phyloP scores from a whole-genome alignment of 345 rosid species.

The Isatis tinctoria region DNA sequence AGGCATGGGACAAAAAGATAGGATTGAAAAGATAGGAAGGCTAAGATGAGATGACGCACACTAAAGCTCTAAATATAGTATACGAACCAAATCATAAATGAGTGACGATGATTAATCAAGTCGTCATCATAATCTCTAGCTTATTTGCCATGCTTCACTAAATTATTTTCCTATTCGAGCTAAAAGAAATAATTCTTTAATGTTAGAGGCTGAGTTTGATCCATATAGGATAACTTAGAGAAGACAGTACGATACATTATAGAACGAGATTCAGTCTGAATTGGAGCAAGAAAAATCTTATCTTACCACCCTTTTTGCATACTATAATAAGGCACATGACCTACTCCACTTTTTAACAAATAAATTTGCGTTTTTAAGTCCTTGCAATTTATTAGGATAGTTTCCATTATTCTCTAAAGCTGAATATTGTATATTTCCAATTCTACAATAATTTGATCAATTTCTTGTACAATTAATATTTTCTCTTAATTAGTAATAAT shows the following conservation, averaged over 20 bases:
- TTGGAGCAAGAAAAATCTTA: no score
- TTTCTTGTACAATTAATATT: no score
- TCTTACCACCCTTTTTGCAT: no score
- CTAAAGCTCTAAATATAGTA: neutral
- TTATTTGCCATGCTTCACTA: neutral
- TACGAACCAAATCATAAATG: neutral
- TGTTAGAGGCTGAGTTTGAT: neutral
- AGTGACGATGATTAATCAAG: slow-evolving; percentile 9
- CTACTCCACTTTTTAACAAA: no score
- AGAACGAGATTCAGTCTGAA: no score
- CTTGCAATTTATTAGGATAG: no score
- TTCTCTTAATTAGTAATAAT: no score
- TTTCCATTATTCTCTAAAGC: no score
- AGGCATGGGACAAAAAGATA: slow-evolving; percentile 8
- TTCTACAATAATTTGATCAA: no score
- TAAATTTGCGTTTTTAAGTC: no score
- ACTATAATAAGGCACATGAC: no score
- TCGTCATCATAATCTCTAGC: slow-evolving; percentile 25
- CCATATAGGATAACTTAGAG: neutral
- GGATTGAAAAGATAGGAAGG: neutral
- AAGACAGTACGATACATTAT: neutral
- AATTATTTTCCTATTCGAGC: neutral
- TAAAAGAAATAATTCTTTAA: neutral
- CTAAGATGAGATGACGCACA: slow-evolving; percentile 21
- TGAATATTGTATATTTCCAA: no score